These are phyloP conservation scores for Russula ochroleuca DNA, from an alignment of 768 basidiomycete species.

Conservation along the genomic window DNA sequence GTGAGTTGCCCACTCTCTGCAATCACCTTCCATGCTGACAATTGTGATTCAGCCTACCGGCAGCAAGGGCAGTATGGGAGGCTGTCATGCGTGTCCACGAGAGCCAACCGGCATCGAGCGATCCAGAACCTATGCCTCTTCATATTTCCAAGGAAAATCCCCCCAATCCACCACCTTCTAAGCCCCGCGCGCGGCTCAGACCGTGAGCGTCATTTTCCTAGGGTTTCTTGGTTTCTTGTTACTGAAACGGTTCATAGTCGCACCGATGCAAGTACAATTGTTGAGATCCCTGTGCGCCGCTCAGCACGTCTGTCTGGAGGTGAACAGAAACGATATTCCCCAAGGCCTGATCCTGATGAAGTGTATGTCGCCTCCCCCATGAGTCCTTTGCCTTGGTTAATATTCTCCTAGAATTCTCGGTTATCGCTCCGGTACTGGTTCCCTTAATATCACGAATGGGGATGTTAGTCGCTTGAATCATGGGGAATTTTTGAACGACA, in stretches of 20 bases:
- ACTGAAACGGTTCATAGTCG: conserved; percentile 5
- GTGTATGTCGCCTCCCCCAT: conserved; percentile 12
- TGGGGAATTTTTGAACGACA: conserved; percentile 91
- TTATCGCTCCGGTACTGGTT: conserved; percentile 69
- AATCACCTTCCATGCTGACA: background rate
- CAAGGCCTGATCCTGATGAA: conserved; percentile 25
- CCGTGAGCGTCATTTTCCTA: conserved; percentile 6
- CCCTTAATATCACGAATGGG: conserved; percentile 75
- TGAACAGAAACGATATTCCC: conserved; percentile 12
- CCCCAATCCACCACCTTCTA: conserved; percentile 2
- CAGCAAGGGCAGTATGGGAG: conserved; percentile 20
- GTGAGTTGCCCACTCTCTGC: conserved; percentile 1
- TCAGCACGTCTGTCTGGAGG: conserved; percentile 24
- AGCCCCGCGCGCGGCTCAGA: conserved; percentile 1
- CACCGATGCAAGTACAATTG: background rate
- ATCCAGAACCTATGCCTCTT: conserved; percentile 3
- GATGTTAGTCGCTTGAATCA: conserved; percentile 72
- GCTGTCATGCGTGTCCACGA: conserved; percentile 3
- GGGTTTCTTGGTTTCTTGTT: background rate
- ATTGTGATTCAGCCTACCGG: conserved; percentile 8
- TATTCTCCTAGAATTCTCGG: conserved; percentile 56
- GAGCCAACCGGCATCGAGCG: background rate
- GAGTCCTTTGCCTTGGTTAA: background rate
- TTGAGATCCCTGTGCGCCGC: conserved; percentile 18
- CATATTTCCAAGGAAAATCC: conserved; percentile 3